Evolutionary conservation across 495 filamentous ascomycete species (phyloP).

Genomic region (Neurospora sp.): DNA sequence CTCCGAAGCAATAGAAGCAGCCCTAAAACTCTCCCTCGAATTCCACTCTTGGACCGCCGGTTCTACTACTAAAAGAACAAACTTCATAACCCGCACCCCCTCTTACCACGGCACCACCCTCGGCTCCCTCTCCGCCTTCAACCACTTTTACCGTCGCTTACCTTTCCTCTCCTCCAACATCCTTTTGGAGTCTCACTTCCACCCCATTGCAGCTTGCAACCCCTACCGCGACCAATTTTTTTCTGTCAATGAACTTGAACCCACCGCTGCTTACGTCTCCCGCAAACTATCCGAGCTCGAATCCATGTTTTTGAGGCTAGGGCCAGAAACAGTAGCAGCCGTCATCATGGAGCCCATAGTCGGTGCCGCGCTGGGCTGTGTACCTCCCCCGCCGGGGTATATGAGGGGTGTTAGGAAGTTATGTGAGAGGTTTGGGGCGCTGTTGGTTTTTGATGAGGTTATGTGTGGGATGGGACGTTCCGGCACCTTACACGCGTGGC

Average conservation of each 20-base stretch:
- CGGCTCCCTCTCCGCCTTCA: conserved; percentile 48
- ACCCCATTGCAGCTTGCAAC: conserved; percentile 55
- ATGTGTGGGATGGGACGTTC: conserved; percentile 65
- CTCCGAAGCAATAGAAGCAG: conserved; percentile 62
- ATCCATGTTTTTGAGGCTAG: conserved; percentile 52
- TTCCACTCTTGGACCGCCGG: conserved; percentile 41
- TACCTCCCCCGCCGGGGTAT: conserved; percentile 52
- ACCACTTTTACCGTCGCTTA: conserved; percentile 45
- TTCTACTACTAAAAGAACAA: conserved; percentile 20
- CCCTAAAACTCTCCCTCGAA: conserved; percentile 56
- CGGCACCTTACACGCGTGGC: conserved; percentile 51
- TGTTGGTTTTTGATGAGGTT: conserved; percentile 65
- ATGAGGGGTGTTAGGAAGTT: conserved; percentile 51
- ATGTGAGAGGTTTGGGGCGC: conserved; percentile 54
- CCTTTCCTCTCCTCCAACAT: conserved; percentile 45
- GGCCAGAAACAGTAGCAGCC: conserved; percentile 52
- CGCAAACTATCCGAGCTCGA: conserved; percentile 49
- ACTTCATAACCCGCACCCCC: conserved; percentile 53
- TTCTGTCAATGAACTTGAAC: background rate
- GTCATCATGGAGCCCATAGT: conserved; percentile 58
- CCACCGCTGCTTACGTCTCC: background rate
- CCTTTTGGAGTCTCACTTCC: conserved; percentile 30
- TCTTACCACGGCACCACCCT: conserved; percentile 65
- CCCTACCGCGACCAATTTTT: conserved; percentile 31
- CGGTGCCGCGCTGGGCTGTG: conserved; percentile 52